Evolutionary conservation across 108 stramenopile species (phyloP).

Genomic region (Skeletonema costatum): DNA sequence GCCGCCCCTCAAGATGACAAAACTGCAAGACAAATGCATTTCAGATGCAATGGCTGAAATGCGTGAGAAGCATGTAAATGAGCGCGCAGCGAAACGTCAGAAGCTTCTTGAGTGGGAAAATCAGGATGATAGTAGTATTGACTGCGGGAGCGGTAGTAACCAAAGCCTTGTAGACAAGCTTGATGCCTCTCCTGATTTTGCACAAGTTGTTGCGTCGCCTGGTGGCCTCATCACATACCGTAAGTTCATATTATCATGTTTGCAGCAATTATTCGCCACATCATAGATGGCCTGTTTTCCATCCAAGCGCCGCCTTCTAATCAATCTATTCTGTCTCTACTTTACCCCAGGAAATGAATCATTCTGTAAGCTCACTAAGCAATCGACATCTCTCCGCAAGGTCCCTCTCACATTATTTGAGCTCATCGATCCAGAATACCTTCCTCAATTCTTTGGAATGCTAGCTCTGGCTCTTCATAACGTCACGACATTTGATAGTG

Average conservation of each 20-base stretch:
- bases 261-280: not conserved
- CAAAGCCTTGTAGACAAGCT: conserved; percentile 25
- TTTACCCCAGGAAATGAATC: conserved; percentile 4
- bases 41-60: conserved; percentile 27
- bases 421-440: conserved; percentile 27
- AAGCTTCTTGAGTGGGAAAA: not conserved
- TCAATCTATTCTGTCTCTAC: too few relatives aligned
- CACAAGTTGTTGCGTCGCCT: conserved; percentile 33
- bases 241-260: conserved; percentile 10
- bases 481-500: not conserved
- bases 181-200: conserved; percentile 25
- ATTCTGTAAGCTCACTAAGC: conserved; percentile 8
- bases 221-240: conserved; percentile 38
- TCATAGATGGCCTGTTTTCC: too few relatives aligned
- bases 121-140: conserved; percentile 3
- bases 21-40: conserved; percentile 28
- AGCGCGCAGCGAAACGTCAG: conserved; percentile 13
- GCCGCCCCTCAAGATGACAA: conserved; percentile 12
- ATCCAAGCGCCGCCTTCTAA: too few relatives aligned
- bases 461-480: conserved; percentile 36
- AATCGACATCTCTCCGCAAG: not conserved
- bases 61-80: conserved; percentile 1
- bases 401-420: conserved; percentile 31
- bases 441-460: conserved; percentile 37
- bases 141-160: not conserved